phyloP scores from a whole-genome alignment of 495 filamentous ascomycete species.

The Aspergillus baeticus region DNA sequence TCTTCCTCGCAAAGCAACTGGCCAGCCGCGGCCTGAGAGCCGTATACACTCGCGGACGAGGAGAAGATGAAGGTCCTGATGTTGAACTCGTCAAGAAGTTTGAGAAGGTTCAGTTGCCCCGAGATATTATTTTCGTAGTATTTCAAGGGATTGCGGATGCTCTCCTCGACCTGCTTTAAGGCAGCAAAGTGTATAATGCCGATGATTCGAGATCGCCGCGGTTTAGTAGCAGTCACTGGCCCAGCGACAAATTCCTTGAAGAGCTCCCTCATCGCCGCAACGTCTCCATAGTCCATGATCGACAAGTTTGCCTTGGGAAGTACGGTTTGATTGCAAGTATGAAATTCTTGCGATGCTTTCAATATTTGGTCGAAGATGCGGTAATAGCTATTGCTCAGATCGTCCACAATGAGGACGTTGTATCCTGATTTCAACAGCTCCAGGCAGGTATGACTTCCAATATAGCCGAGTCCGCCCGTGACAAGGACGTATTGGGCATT shows the following conservation, averaged over 20 bases:
- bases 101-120: conserved; percentile 55
- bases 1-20: conserved; percentile 54
- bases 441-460: conserved; percentile 59
- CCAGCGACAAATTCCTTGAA: conserved; percentile 31
- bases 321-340: not conserved
- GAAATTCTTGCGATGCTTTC: conserved; percentile 43
- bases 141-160: conserved; percentile 51
- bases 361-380: conserved; percentile 49
- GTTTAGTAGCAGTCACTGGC: not conserved
- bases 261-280: conserved; percentile 31
- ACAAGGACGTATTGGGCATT: conserved; percentile 45
- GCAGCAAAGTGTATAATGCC: conserved; percentile 65
- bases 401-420: conserved; percentile 62
- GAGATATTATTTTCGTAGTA: conserved; percentile 66
- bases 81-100: conserved; percentile 49
- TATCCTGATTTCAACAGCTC: conserved; percentile 58
- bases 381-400: conserved; percentile 57
- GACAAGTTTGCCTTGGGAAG: conserved; percentile 23
- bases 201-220: conserved; percentile 44
- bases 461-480: conserved; percentile 62
- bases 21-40: conserved; percentile 41
- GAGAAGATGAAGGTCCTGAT: conserved; percentile 66
- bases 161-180: conserved; percentile 53
- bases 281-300: conserved; percentile 55
- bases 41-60: conserved; percentile 64